Conservation (phyloP, 169 alveolate genomes). For the Eimeria necatrix region DNA sequence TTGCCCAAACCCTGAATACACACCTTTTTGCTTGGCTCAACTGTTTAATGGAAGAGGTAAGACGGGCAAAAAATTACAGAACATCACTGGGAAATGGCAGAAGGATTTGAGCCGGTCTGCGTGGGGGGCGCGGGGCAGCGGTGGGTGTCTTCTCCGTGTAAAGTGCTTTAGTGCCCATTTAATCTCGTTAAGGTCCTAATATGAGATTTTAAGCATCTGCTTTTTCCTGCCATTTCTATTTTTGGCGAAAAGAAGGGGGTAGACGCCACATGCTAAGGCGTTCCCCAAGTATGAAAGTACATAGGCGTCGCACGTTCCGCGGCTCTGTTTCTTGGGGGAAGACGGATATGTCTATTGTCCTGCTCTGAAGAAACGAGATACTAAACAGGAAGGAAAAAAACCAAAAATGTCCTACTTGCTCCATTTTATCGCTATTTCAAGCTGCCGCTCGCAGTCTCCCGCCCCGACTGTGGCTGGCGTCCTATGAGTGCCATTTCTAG, state of each 20-base stretch:
- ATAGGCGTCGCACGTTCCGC: no score
- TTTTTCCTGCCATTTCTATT: no score
- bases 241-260: no score
- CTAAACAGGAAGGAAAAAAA: neutral
- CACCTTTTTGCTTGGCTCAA: neutral
- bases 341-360: neutral
- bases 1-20: neutral
- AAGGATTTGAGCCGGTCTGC: neutral
- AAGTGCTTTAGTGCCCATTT: no score
- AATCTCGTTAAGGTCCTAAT: no score
- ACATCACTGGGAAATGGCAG: neutral
- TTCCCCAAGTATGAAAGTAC: no score
- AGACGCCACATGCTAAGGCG: no score
- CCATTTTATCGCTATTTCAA: neutral
- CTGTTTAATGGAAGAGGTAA: neutral
- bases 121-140: constrained; percentile 46
- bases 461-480: neutral
- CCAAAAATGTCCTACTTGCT: neutral
- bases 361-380: neutral
- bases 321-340: no score
- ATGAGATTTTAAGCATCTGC: no score
- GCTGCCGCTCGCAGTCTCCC: neutral
- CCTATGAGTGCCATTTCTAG: no score
- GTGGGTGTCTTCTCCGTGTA: neutral
- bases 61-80: neutral